Evolutionary conservation across 495 filamentous ascomycete genomes (phyloP).

Genomic region (Collariella sp.): DNA sequence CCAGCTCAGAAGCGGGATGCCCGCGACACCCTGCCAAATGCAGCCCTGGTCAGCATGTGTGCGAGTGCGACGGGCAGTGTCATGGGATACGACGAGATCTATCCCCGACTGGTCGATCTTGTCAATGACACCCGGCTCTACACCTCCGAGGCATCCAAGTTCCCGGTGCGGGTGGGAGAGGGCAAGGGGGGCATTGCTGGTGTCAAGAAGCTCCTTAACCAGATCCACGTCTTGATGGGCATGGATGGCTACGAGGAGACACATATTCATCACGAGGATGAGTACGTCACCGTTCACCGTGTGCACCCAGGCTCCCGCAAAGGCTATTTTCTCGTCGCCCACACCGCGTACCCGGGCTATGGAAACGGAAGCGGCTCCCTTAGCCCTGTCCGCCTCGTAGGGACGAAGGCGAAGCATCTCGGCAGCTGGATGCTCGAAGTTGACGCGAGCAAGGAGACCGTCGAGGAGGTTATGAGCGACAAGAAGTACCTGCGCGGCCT

Average conservation of each 20-base stretch:
- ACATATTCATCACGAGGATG: slow-evolving; percentile 88
- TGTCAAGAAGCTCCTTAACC: slow-evolving; percentile 83
- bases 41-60: slow-evolving; percentile 92
- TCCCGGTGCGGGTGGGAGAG: slow-evolving; percentile 49
- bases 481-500: slow-evolving; percentile 66
- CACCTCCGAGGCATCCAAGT: slow-evolving; percentile 56
- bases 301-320: slow-evolving; percentile 85
- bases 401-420: slow-evolving; percentile 65
- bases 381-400: slow-evolving; percentile 63
- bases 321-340: slow-evolving; percentile 89
- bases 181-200: slow-evolving; percentile 75
- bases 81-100: slow-evolving; percentile 98
- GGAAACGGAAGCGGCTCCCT: slow-evolving; percentile 70
- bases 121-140: slow-evolving; percentile 83
- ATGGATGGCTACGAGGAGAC: slow-evolving; percentile 90
- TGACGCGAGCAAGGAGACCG: slow-evolving; percentile 57
- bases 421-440: slow-evolving; percentile 88
- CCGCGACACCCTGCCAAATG: slow-evolving; percentile 90
- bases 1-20: slow-evolving; percentile 94
- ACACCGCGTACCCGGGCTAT: slow-evolving; percentile 87
- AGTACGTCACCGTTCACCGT: slow-evolving; percentile 93
- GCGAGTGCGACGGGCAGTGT: slow-evolving; percentile 88
- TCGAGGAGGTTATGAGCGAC: slow-evolving; percentile 55
- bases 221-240: slow-evolving; percentile 89
- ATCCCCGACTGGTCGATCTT: slow-evolving; percentile 82